Percentiles rank a stretch among this genome's conserved stretches.
phyloP scores from a whole-genome alignment of 768 basidiomycete genomes.

The Cystofilobasidium bisporidii region DNA sequence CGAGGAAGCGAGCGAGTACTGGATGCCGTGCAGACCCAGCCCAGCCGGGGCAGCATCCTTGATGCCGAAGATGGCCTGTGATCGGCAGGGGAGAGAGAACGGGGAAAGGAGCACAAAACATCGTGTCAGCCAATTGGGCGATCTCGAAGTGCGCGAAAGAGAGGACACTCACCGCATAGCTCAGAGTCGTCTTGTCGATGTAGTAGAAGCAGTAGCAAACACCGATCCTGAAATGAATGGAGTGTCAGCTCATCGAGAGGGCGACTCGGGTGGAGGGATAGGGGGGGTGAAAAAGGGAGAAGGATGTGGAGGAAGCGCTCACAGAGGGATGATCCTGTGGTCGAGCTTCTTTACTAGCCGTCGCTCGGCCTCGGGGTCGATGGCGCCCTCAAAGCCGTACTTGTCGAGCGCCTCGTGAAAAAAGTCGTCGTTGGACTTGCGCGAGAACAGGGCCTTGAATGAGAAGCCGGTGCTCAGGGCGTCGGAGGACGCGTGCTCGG shows the following conservation, averaged over 20 bases:
- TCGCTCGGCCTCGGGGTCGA: conserved; percentile 9
- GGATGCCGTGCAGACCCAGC: conserved; percentile 36
- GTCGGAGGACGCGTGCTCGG: background rate
- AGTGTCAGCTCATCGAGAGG: background rate
- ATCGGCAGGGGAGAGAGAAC: no score
- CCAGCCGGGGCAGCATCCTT: conserved; percentile 32
- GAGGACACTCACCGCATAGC: no score
- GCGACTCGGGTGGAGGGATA: conserved; percentile 25
- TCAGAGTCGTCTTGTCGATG: conserved; percentile 38
- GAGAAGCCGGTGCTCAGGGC: conserved; percentile 23
- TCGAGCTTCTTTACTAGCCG: conserved; percentile 33
- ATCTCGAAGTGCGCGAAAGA: no score
- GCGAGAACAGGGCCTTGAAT: conserved; percentile 1
- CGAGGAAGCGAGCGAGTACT: conserved; percentile 38
- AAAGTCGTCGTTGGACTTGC: background rate
- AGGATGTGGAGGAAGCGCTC: conserved; percentile 36
- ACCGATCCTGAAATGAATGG: background rate
- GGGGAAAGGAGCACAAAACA: no score
- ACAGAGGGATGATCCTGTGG: conserved; percentile 32
- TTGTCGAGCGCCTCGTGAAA: conserved; percentile 26
- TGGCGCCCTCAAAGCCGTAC: conserved; percentile 14
- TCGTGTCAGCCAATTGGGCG: no score
- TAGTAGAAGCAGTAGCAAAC: background rate
- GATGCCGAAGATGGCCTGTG: conserved; percentile 37
- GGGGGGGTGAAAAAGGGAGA: conserved; percentile 1